Base-by-base conservation (phyloP, 768 basidiomycete species). In the Lepiota brunneoincarnata region DNA sequence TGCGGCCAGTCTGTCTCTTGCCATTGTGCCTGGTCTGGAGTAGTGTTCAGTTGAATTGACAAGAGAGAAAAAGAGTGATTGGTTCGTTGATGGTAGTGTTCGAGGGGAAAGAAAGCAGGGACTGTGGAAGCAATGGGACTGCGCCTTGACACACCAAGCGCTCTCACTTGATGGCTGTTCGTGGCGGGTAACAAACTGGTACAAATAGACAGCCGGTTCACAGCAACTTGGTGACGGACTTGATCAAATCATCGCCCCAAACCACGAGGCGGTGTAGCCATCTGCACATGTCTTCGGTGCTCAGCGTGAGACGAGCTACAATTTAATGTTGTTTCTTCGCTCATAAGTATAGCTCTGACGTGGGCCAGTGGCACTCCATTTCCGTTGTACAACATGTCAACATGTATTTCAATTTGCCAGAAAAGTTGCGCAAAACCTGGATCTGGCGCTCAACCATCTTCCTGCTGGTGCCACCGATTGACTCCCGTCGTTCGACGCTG, bases 391-490 rank as follows among this genome's bases (percentile, higher is more conserved):
- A 54, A 35, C n/a, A 46, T 37, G 48, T 60, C 51, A 35, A 28
- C 12, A 9, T 28, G 21, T 39, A 9, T n/a, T 31, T 62, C 58
- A 71, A 52, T 74, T 63, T 43, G 58, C 67, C 42, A 94, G 68
- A 24, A n/a, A 78, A 76, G 51, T 75, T 73, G 48, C 91, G 82
- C 60, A 97, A 74, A 3, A 89, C 84, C 15, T 82, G 69, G 51
- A 98, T 86, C 72, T 98, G 96, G 59, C 93, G 75, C 59, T 87
- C 81, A 11, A 99, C 79, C 80, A 93, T 96, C 61, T 77, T 78
- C 55, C 80, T 78, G 67, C 91, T 93, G 3, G 97, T 85, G 9
- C 97, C 97, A 28, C 97, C 97, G 61, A 98, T 92, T 1, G 95
- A 87, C 63, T 89, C 80, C 63, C 95, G 75, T 58, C 93, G 82